These are phyloP conservation scores for Candida tammaniensis DNA, from an alignment of 805 yeast species.

Conservation along the genomic window DNA sequence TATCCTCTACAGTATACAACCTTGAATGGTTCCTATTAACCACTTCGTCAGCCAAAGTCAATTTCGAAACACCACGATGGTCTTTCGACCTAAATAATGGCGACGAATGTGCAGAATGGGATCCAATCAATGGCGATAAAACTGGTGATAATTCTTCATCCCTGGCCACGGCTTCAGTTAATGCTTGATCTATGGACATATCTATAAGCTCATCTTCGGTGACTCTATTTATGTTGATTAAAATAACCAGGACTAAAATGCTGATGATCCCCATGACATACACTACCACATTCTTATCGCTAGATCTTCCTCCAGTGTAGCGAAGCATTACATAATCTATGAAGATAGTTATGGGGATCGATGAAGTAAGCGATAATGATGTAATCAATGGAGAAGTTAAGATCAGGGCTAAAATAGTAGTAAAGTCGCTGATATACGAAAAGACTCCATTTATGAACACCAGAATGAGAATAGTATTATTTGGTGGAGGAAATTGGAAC, in stretches of 20 bases:
- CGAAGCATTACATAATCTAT: conserved; percentile 41
- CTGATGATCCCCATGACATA: conserved; percentile 48
- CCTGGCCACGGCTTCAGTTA: conserved; percentile 45
- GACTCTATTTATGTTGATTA: conserved; percentile 42
- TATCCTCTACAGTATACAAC: conserved; percentile 11
- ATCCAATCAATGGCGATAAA: conserved; percentile 40
- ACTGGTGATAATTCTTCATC: conserved; percentile 48
- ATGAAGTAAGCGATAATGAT: conserved; percentile 48
- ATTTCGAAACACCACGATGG: too few species aligned
- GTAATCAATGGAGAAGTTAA: conserved; percentile 54
- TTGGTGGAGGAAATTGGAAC: conserved; percentile 42
- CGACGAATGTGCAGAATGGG: conserved; percentile 9
- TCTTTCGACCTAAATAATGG: too few species aligned
- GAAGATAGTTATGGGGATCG: conserved; percentile 51
- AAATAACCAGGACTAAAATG: conserved; percentile 44
- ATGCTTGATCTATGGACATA: conserved; percentile 45
- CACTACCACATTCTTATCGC: conserved; percentile 14
- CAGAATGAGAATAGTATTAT: conserved; percentile 27
- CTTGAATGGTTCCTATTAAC: conserved; percentile 12
- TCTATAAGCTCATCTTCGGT: conserved; percentile 45
- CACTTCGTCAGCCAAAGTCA: conserved; percentile 14
- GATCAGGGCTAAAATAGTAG: conserved; percentile 49
- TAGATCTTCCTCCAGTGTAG: conserved; percentile 16
- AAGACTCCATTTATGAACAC: conserved; percentile 42
- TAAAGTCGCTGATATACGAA: conserved; percentile 48